Conservation (phyloP, 192 early-diverging fungal species). For the Entophlyctis luteolus region DNA sequence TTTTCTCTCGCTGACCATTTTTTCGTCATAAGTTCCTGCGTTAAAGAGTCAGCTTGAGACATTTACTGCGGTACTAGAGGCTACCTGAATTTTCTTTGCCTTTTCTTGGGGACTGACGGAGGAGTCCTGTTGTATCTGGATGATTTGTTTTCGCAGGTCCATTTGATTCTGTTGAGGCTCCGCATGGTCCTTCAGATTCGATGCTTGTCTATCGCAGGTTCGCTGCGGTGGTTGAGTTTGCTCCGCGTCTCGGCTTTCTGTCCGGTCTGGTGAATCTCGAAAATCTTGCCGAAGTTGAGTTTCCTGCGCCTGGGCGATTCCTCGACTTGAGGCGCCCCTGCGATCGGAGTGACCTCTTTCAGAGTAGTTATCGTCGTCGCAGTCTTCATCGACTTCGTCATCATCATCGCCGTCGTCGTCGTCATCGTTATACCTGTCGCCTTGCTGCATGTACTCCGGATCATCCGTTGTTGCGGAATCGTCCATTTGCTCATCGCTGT, state of each 20-base stretch:
- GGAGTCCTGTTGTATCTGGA: conserved; percentile 57
- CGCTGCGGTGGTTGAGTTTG: no score
- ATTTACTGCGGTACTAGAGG: neutral
- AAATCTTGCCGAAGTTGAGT: no score
- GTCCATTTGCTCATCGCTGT: no score
- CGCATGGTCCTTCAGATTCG: neutral
- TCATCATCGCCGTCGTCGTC: neutral
- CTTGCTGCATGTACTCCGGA: neutral
- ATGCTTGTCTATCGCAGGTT: no score
- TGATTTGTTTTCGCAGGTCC: conserved; percentile 61
- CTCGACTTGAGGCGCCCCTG: neutral
- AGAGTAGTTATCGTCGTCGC: neutral
- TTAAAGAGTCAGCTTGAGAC: neutral
- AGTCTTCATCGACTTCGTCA: conserved; percentile 9
- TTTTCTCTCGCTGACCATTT: conserved; percentile 41
- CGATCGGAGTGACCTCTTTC: neutral
- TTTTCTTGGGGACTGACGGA: conserved; percentile 56
- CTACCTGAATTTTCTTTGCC: conserved; percentile 67
- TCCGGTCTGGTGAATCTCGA: no score
- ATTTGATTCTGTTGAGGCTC: conserved; percentile 35
- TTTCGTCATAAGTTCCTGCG: conserved; percentile 53
- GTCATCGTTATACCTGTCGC: neutral
- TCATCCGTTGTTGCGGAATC: no score
- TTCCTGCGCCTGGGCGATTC: neutral
- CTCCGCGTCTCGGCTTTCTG: no score